Evolutionary conservation across 2,329 filamentous ascomycete species (phyloP).

Genomic region (Xenoacremonium recifei): DNA sequence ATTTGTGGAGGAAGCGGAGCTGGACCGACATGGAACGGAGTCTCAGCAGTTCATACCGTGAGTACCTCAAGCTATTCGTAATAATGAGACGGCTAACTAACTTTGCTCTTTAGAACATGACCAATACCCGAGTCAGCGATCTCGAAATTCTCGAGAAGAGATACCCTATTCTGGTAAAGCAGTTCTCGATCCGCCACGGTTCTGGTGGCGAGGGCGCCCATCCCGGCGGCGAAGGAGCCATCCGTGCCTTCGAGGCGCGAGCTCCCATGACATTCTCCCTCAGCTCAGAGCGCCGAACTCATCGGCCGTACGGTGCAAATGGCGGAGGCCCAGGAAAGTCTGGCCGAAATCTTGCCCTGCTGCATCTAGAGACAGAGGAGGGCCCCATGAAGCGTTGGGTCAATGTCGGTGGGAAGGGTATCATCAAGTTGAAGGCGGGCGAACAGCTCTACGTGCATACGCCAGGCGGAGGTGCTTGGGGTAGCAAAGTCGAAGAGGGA

Average conservation of each 20-base stretch:
- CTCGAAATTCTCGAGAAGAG: conserved; percentile 33
- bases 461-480: conserved; percentile 28
- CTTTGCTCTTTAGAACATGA: conserved; percentile 33
- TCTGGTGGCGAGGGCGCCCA: conserved; percentile 28
- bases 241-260: conserved; percentile 32
- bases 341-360: conserved; percentile 25
- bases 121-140: conserved; percentile 35
- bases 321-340: conserved; percentile 26
- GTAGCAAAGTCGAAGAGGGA: too few species aligned
- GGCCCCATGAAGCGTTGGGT: conserved; percentile 24
- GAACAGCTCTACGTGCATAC: conserved; percentile 32
- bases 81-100: too few species aligned
- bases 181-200: conserved; percentile 23
- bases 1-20: conserved; percentile 34
- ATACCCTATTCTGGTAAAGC: conserved; percentile 28
- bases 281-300: conserved; percentile 33
- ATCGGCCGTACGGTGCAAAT: conserved; percentile 32
- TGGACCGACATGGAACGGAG: conserved; percentile 26
- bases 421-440: conserved; percentile 27
- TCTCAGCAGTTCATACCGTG: conserved; percentile 25
- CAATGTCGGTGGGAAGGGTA: conserved; percentile 30
- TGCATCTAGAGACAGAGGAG: too few species aligned
- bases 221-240: conserved; percentile 30
- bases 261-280: conserved; percentile 31
- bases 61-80: too few species aligned